Conservation (phyloP, 495 filamentous ascomycete species). For the Penicillium daleae region DNA sequence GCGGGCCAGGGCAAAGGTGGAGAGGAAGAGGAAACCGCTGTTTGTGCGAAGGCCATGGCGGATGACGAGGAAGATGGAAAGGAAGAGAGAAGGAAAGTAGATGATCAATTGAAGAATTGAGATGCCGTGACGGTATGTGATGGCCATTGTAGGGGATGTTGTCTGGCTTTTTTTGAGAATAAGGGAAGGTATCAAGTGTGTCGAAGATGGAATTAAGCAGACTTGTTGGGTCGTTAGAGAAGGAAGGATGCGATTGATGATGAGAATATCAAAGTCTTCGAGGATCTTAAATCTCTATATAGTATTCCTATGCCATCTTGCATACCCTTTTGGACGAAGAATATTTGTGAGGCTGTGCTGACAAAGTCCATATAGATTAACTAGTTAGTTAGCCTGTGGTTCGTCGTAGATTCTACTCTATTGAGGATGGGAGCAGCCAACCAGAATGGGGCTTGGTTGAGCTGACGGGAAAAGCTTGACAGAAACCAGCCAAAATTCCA, state of each 20-base stretch:
- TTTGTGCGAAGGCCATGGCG: conserved; percentile 44
- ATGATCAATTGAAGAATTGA: conserved; percentile 41
- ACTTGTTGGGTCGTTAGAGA: neutral
- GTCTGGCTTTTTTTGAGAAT: neutral
- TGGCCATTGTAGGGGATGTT: conserved; percentile 20
- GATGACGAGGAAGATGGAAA: conserved; percentile 37
- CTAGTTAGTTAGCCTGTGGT: no score
- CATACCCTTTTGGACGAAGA: conserved; percentile 8
- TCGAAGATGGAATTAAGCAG: neutral
- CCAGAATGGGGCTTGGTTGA: conserved; percentile 9
- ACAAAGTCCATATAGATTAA: neutral
- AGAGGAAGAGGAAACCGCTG: conserved; percentile 43
- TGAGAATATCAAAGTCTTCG: neutral
- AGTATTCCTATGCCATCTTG: conserved; percentile 2
- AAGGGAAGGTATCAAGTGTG: neutral
- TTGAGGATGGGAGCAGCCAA: neutral
- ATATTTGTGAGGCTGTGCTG: conserved; percentile 10
- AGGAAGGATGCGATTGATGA: neutral
- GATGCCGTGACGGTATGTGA: conserved; percentile 38
- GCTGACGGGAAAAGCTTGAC: no score
- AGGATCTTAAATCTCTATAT: conserved; percentile 7
- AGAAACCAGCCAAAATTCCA: neutral
- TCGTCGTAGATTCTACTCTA: neutral
- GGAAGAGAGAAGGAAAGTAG: conserved; percentile 39
- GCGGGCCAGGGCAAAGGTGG: conserved; percentile 40